Percentiles rank a stretch among this genome's conserved stretches.
phyloP scores from a whole-genome alignment of 2,329 filamentous ascomycete genomes.

The Diaporthe citri region DNA sequence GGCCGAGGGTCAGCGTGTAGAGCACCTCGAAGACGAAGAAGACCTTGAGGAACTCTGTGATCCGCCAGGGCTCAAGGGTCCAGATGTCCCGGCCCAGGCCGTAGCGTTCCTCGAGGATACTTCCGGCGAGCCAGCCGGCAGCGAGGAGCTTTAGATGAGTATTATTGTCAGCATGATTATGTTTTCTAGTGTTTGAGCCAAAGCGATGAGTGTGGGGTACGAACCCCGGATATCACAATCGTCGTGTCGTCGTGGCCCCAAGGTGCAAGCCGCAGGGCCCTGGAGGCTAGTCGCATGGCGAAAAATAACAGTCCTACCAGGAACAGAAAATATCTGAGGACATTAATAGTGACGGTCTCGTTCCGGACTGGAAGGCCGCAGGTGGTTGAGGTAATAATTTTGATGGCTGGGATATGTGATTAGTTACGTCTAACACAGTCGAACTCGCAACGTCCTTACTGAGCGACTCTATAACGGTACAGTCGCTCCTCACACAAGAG shows the following conservation, averaged over 20 bases:
- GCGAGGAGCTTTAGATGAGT: background rate
- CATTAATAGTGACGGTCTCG: background rate
- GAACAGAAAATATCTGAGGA: constrained; percentile 43
- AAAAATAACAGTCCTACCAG: constrained; percentile 47
- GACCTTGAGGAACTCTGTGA: constrained; percentile 34
- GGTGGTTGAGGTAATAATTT: constrained; percentile 20
- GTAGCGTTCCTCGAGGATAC: constrained; percentile 52
- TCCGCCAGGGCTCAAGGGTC: constrained; percentile 38
- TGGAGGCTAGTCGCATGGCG: constrained; percentile 3
- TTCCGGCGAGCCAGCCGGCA: background rate
- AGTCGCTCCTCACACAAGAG: constrained; percentile 9
- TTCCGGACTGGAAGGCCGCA: constrained; percentile 2
- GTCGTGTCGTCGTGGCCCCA: constrained; percentile 32
- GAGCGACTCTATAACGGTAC: constrained; percentile 24
- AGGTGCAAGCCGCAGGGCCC: background rate
- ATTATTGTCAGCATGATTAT: background rate
- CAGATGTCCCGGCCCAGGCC: constrained; percentile 41
- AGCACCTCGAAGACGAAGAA: constrained; percentile 46
- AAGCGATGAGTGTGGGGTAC: background rate
- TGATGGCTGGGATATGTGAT: background rate
- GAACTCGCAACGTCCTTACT: background rate
- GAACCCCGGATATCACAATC: constrained; percentile 11
- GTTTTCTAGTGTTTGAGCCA: background rate
- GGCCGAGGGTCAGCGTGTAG: constrained; percentile 1
- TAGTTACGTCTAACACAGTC: background rate